Evolutionary conservation across 495 filamentous ascomycete species (phyloP), one percentile per base, ranked within the genome.

Genomic region (Xylaria bambusicola): DNA sequence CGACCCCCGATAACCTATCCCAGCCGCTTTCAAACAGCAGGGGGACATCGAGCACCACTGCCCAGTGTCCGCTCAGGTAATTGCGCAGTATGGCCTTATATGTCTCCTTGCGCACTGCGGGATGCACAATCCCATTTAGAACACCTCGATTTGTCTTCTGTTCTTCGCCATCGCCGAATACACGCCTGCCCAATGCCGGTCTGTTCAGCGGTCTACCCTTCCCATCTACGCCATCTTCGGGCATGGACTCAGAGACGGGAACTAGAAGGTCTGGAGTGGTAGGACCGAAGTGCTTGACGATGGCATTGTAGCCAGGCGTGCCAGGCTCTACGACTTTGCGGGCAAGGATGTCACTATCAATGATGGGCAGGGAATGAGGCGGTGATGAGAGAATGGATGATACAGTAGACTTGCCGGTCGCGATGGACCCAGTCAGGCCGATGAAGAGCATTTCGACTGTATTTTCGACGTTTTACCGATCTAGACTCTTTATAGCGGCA

Each of bases 381-480:
- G 90, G 81, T 0, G 81, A 75, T 54, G 86, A 82, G 72, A 98
- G 91, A 65, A 97, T 77, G 56, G 78, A 70, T 38, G 94, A 96
- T 62, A 96, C 93, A 62, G 95, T 98, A 33, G 92, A 95, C 85
- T 98, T 98, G 71, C 95, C 94, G 3, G 95, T 98, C 35, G 94
- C 93, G 71, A 98, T 96, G 59, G 92, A 96, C 76, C 94, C 94
- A 35, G 94, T 98, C 26, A 98, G 87, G 63, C 94, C 94, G 69
- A 98, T 90, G 66, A 98, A 83, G 53, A 98, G 84, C 95, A 98
- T 98, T 49, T 56, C 78, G 65, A 5, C 6, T 49, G 10, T 60
- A 31, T 3, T 46, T 9, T 40, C 23, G n/a, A 17, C 31, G 35
- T 54, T 36, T n/a, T n/a, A n/a, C n/a, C n/a, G n/a, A 33, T n/a